A percentile compares a stretch with the other conserved stretches of the same genome.
phyloP scores from a whole-genome alignment of 768 basidiomycete species.

The Gelatoporia subvermispora region DNA sequence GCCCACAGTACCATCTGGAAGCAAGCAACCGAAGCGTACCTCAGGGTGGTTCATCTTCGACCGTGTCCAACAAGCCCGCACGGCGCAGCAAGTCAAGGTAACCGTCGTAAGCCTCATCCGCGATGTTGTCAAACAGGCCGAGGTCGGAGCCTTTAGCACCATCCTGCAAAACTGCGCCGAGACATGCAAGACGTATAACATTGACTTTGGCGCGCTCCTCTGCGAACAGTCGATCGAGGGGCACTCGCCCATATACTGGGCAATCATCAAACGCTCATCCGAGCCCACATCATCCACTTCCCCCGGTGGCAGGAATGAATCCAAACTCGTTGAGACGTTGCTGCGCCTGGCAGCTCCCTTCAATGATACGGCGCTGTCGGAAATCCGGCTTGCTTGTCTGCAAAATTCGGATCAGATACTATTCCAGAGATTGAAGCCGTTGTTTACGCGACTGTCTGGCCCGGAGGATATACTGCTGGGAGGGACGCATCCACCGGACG shows the following conservation, averaged over 20 bases:
- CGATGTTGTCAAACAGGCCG: constrained; percentile 35
- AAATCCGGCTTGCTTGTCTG: constrained; percentile 65
- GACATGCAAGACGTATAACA: constrained; percentile 44
- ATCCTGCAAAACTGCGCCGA: constrained; percentile 62
- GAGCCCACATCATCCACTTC: not conserved
- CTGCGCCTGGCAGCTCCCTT: constrained; percentile 48
- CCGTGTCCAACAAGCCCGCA: constrained; percentile 4
- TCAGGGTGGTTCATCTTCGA: constrained; percentile 14
- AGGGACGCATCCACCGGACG: constrained; percentile 32
- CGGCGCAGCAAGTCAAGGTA: constrained; percentile 37
- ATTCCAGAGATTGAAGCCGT: constrained; percentile 55
- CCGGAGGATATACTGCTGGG: constrained; percentile 44
- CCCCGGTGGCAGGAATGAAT: constrained; percentile 12
- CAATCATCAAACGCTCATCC: constrained; percentile 48
- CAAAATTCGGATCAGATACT: constrained; percentile 54
- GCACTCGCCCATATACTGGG: constrained; percentile 71
- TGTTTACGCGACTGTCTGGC: constrained; percentile 47
- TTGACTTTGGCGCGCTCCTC: constrained; percentile 50
- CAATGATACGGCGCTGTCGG: constrained; percentile 40
- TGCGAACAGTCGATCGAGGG: constrained; percentile 62
- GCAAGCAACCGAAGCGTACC: not conserved
- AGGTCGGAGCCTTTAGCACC: constrained; percentile 14
- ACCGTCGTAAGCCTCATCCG: constrained; percentile 53
- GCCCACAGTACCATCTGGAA: too few species aligned
- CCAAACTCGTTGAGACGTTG: constrained; percentile 42